phyloP scores from a whole-genome alignment of 2,329 filamentous ascomycete genomes.

The Claviceps cyperi region DNA sequence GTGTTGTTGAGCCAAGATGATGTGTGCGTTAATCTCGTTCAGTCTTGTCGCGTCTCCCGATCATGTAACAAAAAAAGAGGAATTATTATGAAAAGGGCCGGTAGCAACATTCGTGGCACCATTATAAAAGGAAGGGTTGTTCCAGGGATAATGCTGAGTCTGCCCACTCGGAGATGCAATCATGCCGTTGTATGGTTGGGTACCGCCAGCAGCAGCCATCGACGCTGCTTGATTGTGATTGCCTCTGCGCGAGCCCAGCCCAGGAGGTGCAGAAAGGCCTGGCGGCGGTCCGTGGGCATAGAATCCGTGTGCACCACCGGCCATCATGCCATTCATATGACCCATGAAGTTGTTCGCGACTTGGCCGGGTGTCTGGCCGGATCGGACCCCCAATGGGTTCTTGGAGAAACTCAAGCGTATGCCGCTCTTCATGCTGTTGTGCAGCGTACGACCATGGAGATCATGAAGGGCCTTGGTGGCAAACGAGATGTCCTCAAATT shows the following conservation, averaged over 20 bases:
- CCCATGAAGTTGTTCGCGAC: slow-evolving; percentile 27
- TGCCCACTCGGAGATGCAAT: slow-evolving; percentile 8
- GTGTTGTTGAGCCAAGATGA: not conserved
- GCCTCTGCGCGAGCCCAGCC: slow-evolving; percentile 31
- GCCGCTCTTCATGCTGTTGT: slow-evolving; percentile 87
- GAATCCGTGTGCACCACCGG: slow-evolving; percentile 39
- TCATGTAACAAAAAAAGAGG: slow-evolving; percentile 20
- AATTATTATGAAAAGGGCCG: slow-evolving; percentile 7
- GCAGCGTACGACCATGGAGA: slow-evolving; percentile 71
- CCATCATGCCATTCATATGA: slow-evolving; percentile 44
- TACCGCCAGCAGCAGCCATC: slow-evolving; percentile 10
- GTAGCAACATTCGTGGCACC: slow-evolving; percentile 11
- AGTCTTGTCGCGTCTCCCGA: slow-evolving; percentile 15
- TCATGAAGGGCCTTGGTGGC: slow-evolving; percentile 85
- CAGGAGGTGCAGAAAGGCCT: slow-evolving; percentile 62
- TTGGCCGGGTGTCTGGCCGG: slow-evolving; percentile 46
- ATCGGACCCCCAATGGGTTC: slow-evolving; percentile 86
- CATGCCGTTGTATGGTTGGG: slow-evolving; percentile 4
- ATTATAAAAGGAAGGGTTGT: slow-evolving; percentile 11
- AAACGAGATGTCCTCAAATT: slow-evolving; percentile 87
- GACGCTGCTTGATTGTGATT: slow-evolving; percentile 12
- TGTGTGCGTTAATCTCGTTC: not conserved
- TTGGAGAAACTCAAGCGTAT: slow-evolving; percentile 96
- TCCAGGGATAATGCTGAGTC: slow-evolving; percentile 12
- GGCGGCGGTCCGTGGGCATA: slow-evolving; percentile 66